Base-by-base conservation (phyloP, 1,139 yeast genomes). In the Taphrina communis region DNA sequence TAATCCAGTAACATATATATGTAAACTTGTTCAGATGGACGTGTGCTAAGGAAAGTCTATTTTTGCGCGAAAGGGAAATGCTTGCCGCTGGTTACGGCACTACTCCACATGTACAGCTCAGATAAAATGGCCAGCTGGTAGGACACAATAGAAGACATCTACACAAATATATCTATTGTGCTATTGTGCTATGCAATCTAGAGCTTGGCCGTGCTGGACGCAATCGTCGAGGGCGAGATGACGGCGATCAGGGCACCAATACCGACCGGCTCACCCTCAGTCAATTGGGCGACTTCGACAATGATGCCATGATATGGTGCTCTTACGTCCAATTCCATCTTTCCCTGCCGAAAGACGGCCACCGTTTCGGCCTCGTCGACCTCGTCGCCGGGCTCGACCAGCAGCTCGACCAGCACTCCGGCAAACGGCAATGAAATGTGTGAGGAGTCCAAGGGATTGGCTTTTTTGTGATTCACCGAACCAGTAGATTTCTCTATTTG, bases 271-370 rank as follows among this genome's bases (percentile, higher is more conserved):
- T 93, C 97, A 74, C 98, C 98, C 75, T 90, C 90, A 72, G 83
- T 83, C 78, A 63, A n/a, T 2, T 90, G 96, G 72, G 87, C 80
- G 59, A 94, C 82, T 80, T 90, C 90, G 66, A 86, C 80, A 21
- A 94, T 94, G 76, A 85, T 90, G 74, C 98, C 98, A 9, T 80
- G 82, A 66, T 79, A 83, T 2, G 96, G 84, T 19, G 97, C 86
- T 70, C 80, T 82, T 55, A 93, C 96, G 65, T 87, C 85, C 97
- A 94, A 92, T 78, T 94, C 99, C 0, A 99, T 94, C 82, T 94
- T 94, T 98, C 94, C 94, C 68, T 98, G 98, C 78, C 94, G 98
- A 70, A 94, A 90, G 67, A 94, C 91, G 72, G 94, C 85, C 72
- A 94, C 82, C 4, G 92, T 92, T 75, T 90, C 94, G 46, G 93